Percentiles rank a stretch among this genome's conserved stretches.
Evolutionary conservation across 768 basidiomycete genomes (phyloP).

Genomic region (Sutorius australiensis): DNA sequence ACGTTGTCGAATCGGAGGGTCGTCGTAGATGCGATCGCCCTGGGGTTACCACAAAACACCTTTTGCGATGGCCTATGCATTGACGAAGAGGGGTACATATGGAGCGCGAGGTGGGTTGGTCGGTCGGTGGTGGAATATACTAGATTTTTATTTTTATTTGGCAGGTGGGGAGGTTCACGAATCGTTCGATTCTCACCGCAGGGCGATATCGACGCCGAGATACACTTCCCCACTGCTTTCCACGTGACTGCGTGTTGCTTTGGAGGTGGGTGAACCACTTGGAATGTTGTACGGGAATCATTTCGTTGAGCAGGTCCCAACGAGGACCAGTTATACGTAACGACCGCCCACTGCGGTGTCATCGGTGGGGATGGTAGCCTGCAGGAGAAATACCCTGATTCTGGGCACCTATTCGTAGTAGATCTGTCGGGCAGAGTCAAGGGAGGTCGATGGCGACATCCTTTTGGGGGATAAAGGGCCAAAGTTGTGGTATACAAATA

Average conservation of each 20-base stretch:
- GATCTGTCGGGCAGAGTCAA: constrained; percentile 26
- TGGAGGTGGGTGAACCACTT: constrained; percentile 34
- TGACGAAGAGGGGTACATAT: constrained; percentile 59
- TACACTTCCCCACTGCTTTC: constrained; percentile 57
- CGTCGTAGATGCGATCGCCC: constrained; percentile 53
- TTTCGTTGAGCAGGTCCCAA: constrained; percentile 42
- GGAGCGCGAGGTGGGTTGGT: constrained; percentile 53
- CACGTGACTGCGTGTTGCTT: constrained; percentile 69
- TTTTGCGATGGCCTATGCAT: constrained; percentile 67
- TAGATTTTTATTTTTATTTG: background rate
- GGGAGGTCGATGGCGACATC: constrained; percentile 23
- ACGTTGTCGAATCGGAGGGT: constrained; percentile 51
- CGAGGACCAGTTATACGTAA: constrained; percentile 60
- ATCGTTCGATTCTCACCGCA: constrained; percentile 52
- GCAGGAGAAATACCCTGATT: constrained; percentile 32
- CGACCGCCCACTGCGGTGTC: constrained; percentile 53
- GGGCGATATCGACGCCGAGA: constrained; percentile 54
- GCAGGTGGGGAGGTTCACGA: constrained; percentile 63
- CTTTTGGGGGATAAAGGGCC: constrained; percentile 17
- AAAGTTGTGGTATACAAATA: background rate
- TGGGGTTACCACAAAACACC: constrained; percentile 46
- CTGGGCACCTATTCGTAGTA: constrained; percentile 34
- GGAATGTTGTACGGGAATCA: background rate
- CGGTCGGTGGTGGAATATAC: constrained; percentile 2
- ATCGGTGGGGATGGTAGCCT: constrained; percentile 48